phyloP scores from a whole-genome alignment of 2,329 filamentous ascomycete genomes.

The Aspergillus sp. region DNA sequence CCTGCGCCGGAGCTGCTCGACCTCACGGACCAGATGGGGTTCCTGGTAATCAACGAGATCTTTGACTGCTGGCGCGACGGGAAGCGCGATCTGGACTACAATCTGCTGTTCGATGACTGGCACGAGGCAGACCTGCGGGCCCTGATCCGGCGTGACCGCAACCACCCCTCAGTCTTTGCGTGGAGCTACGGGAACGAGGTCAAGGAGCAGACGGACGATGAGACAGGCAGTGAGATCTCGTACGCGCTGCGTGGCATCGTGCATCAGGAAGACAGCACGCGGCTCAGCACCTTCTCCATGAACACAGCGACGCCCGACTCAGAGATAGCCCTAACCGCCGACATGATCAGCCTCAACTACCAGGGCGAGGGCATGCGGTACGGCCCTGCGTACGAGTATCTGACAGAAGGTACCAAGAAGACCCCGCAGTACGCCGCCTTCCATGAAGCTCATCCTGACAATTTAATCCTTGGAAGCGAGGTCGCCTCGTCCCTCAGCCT shows the following conservation, averaged over 20 bases:
- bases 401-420: not conserved
- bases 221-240: not conserved
- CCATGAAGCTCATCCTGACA: not conserved
- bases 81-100: not conserved
- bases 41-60: conserved; percentile 4
- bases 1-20: conserved; percentile 4
- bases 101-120: conserved; percentile 6
- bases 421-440: not conserved
- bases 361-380: conserved; percentile 5
- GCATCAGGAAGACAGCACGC: not conserved
- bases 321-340: not conserved
- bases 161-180: conserved; percentile 3
- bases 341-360: conserved; percentile 7
- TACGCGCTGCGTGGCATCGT: not conserved
- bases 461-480: conserved; percentile 1
- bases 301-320: not conserved
- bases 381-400: not conserved
- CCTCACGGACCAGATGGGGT: conserved; percentile 5
- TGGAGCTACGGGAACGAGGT: conserved; percentile 10
- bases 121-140: conserved; percentile 5
- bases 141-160: not conserved
- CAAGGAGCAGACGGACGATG: not conserved
- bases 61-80: not conserved
- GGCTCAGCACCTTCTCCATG: not conserved
- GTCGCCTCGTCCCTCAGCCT: not conserved